Conservation (phyloP, 2,329 filamentous ascomycete genomes). For the Shiraia sp. region DNA sequence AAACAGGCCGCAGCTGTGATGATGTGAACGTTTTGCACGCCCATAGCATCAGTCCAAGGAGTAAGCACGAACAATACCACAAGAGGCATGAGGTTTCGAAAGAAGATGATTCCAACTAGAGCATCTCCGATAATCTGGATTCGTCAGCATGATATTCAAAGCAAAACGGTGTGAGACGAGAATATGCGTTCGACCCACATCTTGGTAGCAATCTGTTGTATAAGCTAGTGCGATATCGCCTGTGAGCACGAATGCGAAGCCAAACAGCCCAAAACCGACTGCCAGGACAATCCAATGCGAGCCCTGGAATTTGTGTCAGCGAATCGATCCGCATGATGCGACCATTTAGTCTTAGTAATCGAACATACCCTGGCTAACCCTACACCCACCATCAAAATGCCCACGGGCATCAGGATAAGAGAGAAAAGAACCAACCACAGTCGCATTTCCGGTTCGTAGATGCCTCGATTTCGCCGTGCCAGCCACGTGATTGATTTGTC, state of each 20-base stretch:
- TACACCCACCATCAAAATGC: conserved; percentile 48
- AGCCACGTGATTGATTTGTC: conserved; percentile 35
- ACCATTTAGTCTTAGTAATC: conserved; percentile 1
- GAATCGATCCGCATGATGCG: conserved; percentile 20
- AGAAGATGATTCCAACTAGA: conserved; percentile 51
- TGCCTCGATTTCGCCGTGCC: conserved; percentile 43
- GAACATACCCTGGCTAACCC: conserved; percentile 22
- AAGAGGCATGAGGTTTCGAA: conserved; percentile 51
- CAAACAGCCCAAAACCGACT: conserved; percentile 45
- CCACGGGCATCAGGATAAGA: conserved; percentile 34
- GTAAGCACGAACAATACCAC: conserved; percentile 53
- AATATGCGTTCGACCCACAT: conserved; percentile 7
- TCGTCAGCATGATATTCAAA: background rate
- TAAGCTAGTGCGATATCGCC: conserved; percentile 46
- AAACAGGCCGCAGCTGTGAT: conserved; percentile 44
- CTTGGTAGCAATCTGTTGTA: conserved; percentile 41
- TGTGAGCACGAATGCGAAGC: conserved; percentile 42
- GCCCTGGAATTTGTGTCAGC: conserved; percentile 16
- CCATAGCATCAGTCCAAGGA: conserved; percentile 47
- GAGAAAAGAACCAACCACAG: conserved; percentile 46
- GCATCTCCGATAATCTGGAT: conserved; percentile 51
- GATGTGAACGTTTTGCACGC: conserved; percentile 48
- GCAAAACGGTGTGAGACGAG: background rate
- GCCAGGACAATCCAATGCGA: conserved; percentile 33
- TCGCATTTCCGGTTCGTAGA: conserved; percentile 53